Evolutionary conservation across 2,329 filamentous ascomycete species (phyloP).

Genomic region (Hypomyces perniciosus): DNA sequence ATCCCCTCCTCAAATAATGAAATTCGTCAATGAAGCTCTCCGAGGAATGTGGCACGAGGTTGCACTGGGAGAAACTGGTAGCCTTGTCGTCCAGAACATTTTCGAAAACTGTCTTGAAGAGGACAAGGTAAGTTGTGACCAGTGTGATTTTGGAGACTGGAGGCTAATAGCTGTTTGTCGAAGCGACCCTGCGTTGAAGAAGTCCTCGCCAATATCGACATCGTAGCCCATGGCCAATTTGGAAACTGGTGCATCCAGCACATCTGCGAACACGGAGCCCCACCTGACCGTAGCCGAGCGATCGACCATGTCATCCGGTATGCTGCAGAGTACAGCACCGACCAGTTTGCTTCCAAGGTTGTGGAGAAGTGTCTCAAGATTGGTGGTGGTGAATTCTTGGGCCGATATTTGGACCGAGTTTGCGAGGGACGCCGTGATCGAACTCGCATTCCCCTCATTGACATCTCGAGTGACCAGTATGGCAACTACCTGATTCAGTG

Average conservation of each 20-base stretch:
- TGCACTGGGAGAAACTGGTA: conserved; percentile 92
- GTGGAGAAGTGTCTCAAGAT: conserved; percentile 99
- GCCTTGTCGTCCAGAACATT: conserved; percentile 97
- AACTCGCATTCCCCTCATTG: conserved; percentile 92
- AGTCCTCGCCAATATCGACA: conserved; percentile 89
- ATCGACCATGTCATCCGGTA: conserved; percentile 93
- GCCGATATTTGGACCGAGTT: conserved; percentile 87
- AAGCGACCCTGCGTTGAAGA: conserved; percentile 96
- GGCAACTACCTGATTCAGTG: conserved; percentile 98
- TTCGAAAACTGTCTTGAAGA: conserved; percentile 99
- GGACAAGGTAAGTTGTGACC: conserved; percentile 68
- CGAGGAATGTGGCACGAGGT: conserved; percentile 99
- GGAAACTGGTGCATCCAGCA: conserved; percentile 99
- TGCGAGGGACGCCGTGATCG: conserved; percentile 87
- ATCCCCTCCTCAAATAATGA: conserved; percentile 96
- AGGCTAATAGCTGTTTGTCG: conserved; percentile 19
- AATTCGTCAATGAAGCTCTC: conserved; percentile 91
- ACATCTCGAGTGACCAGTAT: conserved; percentile 97
- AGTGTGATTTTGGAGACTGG: background rate
- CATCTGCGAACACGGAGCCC: conserved; percentile 92
- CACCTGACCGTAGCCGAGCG: conserved; percentile 84
- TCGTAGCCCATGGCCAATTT: conserved; percentile 95
- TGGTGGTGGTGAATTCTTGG: conserved; percentile 80
- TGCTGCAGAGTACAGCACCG: conserved; percentile 95
- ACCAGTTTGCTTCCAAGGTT: conserved; percentile 98